Evolutionary conservation across 75 land plant genomes (phyloP).

Genomic region (Cunninghamia lanceolata): DNA sequence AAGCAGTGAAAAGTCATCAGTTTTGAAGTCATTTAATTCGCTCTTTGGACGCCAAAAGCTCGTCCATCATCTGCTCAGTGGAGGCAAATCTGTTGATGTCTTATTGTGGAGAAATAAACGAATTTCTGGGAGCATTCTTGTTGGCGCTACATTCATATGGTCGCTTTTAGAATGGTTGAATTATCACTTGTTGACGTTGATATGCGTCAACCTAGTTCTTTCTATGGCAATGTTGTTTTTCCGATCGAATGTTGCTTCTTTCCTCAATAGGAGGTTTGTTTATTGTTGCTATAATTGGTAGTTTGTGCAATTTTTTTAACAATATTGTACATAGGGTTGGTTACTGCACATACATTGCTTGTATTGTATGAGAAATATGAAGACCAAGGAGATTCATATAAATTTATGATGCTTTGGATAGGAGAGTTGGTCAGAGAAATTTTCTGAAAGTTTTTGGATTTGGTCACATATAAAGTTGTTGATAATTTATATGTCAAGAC

Average conservation of each 20-base stretch:
- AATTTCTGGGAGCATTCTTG: conserved; percentile 57
- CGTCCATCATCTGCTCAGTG: conserved; percentile 70
- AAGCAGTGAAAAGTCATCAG: conserved; percentile 24
- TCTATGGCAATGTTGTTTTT: conserved; percentile 64
- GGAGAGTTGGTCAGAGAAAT: too few species aligned
- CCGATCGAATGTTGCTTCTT: conserved; percentile 67
- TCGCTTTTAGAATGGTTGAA: conserved; percentile 84
- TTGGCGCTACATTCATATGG: conserved; percentile 59
- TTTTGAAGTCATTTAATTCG: conserved; percentile 33
- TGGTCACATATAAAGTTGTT: too few species aligned
- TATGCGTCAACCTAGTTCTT: conserved; percentile 44
- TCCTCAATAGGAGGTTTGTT: conserved; percentile 63
- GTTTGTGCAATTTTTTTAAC: conserved; percentile 84
- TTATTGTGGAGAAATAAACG: conserved; percentile 80
- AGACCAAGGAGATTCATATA: conserved; percentile 62
- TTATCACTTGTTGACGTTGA: conserved; percentile 58
- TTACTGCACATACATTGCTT: conserved; percentile 67
- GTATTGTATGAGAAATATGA: conserved; percentile 78
- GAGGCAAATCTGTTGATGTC: conserved; percentile 90
- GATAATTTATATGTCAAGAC: too few species aligned
- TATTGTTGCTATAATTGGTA: conserved; percentile 61
- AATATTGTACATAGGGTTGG: conserved; percentile 57
- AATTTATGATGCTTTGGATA: conserved; percentile 26
- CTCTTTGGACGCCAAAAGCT: conserved; percentile 75
- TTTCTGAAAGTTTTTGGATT: too few species aligned